Base-by-base conservation (phyloP, 2,329 filamentous ascomycete genomes). In the Fusarium incarnatum region DNA sequence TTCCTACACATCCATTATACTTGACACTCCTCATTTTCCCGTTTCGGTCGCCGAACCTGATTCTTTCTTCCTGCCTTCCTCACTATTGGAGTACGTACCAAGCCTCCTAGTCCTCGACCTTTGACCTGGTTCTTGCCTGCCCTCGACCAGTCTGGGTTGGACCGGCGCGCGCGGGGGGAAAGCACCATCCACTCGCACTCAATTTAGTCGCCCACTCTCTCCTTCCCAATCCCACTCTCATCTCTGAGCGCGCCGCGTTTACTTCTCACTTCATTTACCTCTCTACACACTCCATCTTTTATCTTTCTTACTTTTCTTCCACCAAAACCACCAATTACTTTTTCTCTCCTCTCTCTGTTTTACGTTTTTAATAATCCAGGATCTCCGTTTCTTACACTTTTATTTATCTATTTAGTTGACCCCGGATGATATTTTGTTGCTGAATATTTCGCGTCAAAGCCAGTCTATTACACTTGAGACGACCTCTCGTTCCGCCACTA, bases 201-300 rank as follows among this genome's bases (percentile, higher is more conserved):
- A 32, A 67, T 62, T 61, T 70, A 68, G 63, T 64, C 55, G 64
- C 68, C 61, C 64, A 71, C 65, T 55, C 68, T 55, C 49, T 62
- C 55, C 68, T 71, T 60, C 68, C 60, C 55, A 56, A 64, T 57
- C 67, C 63, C 60, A 68, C 62, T 55, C 50, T 48, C 58, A 55
- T 64, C 55, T 69, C 59, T 71, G 68, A 59, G 69, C 69, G 69
- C 69, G 69, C 65, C 69, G 69, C 69, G 69, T 72, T 66, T 63
- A 54, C 54, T 60, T 71, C 65, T 58, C 54, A 52, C 64, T 71
- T 60, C 54, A 61, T 60, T 67, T 53, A 60, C 61, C 56, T 48
- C 55, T 54, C 23, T 13, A 45, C 60, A 58, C 62, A 28, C 40
- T 56, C 57, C 37, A 62, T 49, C 46, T 41, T 37, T 59, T 27